Percentiles rank a stretch among this genome's conserved stretches.
phyloP scores from a whole-genome alignment of 345 rosid genomes.

The Erodium maritimum region DNA sequence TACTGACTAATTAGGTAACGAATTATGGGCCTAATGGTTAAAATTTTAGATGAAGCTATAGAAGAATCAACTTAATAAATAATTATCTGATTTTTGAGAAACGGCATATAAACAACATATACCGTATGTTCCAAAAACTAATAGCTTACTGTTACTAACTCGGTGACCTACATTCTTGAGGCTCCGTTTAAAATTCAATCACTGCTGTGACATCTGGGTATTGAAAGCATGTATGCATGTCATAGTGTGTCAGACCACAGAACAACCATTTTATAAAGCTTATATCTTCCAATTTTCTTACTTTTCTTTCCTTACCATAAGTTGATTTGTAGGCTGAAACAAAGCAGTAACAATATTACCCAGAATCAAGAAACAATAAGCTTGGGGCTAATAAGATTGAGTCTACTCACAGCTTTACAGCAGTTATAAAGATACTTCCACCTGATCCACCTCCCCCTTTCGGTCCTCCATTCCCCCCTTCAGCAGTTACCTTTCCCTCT shows the following conservation, averaged over 20 bases:
- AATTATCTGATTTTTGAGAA: too few species aligned
- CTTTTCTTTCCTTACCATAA: neutral
- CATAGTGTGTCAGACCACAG: neutral
- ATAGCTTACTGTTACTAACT: neutral
- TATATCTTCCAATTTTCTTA: neutral
- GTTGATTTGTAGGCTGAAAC: neutral
- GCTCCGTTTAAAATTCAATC: neutral
- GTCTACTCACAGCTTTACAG: constrained; percentile 67
- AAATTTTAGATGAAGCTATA: neutral
- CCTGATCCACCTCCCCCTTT: constrained; percentile 96
- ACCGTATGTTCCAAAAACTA: too few species aligned
- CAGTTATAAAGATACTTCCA: constrained; percentile 61
- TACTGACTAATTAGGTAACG: too few species aligned
- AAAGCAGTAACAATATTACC: neutral
- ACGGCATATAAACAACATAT: too few species aligned
- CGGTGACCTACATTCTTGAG: neutral
- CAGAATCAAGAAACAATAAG: neutral
- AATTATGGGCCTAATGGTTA: neutral
- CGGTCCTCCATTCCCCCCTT: constrained; percentile 74
- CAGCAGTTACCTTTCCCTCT: constrained; percentile 69
- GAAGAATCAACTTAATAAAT: too few species aligned
- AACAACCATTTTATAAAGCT: neutral
- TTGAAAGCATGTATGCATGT: neutral
- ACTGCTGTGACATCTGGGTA: neutral
- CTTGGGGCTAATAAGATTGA: neutral